phyloP scores from a whole-genome alignment of 768 basidiomycete genomes.

The Suillus decipiens region DNA sequence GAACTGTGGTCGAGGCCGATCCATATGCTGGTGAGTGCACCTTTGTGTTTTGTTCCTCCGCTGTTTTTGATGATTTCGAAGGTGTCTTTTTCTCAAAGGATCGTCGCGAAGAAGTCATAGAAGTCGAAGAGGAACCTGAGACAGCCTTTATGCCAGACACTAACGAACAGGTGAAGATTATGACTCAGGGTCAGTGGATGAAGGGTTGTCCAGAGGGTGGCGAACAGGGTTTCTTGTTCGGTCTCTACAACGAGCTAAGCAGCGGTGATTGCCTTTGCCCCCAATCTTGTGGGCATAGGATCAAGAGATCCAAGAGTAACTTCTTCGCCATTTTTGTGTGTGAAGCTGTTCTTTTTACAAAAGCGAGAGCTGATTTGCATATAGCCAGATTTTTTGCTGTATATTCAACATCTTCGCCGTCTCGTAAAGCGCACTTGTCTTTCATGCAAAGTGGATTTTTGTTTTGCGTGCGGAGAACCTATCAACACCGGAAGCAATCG shows the following conservation, averaged over 20 bases:
- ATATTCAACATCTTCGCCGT: conserved; percentile 61
- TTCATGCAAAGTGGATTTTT: conserved; percentile 60
- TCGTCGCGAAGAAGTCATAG: conserved; percentile 87
- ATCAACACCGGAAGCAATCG: conserved; percentile 46
- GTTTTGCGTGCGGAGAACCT: conserved; percentile 77
- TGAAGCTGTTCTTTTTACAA: conserved; percentile 11
- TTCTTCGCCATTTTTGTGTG: conserved; percentile 86
- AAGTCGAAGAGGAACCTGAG: conserved; percentile 83
- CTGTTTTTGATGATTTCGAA: conserved; percentile 29
- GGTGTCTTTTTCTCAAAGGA: conserved; percentile 97
- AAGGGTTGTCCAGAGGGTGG: conserved; percentile 93
- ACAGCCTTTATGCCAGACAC: conserved; percentile 41
- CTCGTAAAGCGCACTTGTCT: conserved; percentile 64
- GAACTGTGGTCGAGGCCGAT: conserved; percentile 63
- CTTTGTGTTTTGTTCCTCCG: conserved; percentile 9
- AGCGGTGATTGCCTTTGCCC: conserved; percentile 70
- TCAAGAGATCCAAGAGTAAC: conserved; percentile 66
- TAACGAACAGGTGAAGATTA: conserved; percentile 56
- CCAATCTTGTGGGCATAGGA: conserved; percentile 65
- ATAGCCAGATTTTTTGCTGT: conserved; percentile 73
- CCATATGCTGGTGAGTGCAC: conserved; percentile 75
- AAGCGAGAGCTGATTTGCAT: conserved; percentile 13
- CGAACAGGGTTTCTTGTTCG: conserved; percentile 88
- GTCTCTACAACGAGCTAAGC: conserved; percentile 74
- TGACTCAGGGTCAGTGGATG: conserved; percentile 96